These are phyloP conservation scores for Biancaea sappan DNA, from an alignment of 306 rosid genomes.

Conservation along the genomic window DNA sequence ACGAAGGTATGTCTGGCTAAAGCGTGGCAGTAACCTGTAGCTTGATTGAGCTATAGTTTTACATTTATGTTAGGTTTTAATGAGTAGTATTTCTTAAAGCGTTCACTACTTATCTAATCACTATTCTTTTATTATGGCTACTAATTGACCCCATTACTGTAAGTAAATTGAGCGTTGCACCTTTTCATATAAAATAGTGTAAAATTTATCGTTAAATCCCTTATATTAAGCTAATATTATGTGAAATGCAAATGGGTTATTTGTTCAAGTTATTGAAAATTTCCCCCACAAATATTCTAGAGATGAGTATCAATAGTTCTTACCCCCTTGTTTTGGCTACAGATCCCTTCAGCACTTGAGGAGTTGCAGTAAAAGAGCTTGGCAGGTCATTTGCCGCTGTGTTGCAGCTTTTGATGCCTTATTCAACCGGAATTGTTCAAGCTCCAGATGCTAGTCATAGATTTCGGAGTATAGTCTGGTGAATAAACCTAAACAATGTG, in stretches of 20 bases:
- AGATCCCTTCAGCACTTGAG: slow-evolving; percentile 34
- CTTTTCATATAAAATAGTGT: background rate
- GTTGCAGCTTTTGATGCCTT: slow-evolving; percentile 30
- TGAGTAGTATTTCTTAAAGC: background rate
- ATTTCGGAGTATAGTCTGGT: slow-evolving; percentile 15
- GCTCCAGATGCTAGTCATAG: slow-evolving; percentile 36
- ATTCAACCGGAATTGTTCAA: slow-evolving; percentile 36
- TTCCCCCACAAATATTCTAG: background rate
- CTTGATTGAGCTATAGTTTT: slow-evolving; percentile 19
- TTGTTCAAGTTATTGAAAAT: background rate
- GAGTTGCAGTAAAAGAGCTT: slow-evolving; percentile 28
- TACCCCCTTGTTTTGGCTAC: slow-evolving; percentile 18
- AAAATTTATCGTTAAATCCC: background rate
- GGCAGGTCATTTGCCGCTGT: slow-evolving; percentile 33
- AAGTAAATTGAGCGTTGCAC: background rate
- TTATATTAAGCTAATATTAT: background rate
- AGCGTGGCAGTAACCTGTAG: background rate
- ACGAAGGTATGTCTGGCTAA: slow-evolving; percentile 55
- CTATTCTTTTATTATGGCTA: background rate
- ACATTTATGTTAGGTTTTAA: slow-evolving; percentile 9
- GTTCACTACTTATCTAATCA: background rate
- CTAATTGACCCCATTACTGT: background rate
- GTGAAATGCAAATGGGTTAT: background rate
- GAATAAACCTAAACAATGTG: slow-evolving; percentile 27
- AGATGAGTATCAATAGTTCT: slow-evolving; percentile 6